A percentile compares a stretch with the other conserved stretches of the same genome.
Conservation (phyloP, 2,329 filamentous ascomycete genomes). For the Atkinsonella texensis region DNA sequence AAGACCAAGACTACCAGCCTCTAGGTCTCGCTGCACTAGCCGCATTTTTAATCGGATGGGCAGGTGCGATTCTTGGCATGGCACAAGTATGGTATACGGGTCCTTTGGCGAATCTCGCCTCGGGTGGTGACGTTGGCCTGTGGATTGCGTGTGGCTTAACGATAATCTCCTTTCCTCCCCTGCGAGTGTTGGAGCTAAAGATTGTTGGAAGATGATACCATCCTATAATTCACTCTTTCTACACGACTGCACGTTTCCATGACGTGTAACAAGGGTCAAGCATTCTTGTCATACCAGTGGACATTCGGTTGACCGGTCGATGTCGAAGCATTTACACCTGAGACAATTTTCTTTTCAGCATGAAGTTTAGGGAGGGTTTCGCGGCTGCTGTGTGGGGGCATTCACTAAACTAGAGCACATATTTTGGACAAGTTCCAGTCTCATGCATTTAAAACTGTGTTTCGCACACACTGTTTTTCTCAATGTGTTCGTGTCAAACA, state of each 20-base stretch:
- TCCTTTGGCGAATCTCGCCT: slow-evolving; percentile 41
- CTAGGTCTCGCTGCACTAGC: slow-evolving; percentile 31
- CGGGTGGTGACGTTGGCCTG: slow-evolving; percentile 35
- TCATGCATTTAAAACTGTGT: not conserved
- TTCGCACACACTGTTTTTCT: no score
- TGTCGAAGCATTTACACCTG: not conserved
- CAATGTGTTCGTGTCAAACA: no score
- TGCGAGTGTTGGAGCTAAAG: slow-evolving; percentile 18
- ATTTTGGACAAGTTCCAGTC: no score
- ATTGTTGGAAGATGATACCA: slow-evolving; percentile 12
- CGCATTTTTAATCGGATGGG: slow-evolving; percentile 32
- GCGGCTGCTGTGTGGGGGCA: no score
- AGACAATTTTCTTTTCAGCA: not conserved
- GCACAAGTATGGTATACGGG: slow-evolving; percentile 46
- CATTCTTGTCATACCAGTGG: not conserved
- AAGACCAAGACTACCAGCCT: slow-evolving; percentile 31
- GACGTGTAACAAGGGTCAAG: not conserved
- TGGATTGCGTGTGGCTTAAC: slow-evolving; percentile 54
- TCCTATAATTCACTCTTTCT: not conserved
- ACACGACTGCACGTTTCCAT: no score
- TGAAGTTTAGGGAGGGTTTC: not conserved
- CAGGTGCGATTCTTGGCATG: slow-evolving; percentile 45
- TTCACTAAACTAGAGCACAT: not conserved
- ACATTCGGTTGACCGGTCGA: not conserved
- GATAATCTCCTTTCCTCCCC: slow-evolving; percentile 28